Base-by-base conservation (phyloP, 2,329 filamentous ascomycete species). In the Clonostachys chloroleuca region DNA sequence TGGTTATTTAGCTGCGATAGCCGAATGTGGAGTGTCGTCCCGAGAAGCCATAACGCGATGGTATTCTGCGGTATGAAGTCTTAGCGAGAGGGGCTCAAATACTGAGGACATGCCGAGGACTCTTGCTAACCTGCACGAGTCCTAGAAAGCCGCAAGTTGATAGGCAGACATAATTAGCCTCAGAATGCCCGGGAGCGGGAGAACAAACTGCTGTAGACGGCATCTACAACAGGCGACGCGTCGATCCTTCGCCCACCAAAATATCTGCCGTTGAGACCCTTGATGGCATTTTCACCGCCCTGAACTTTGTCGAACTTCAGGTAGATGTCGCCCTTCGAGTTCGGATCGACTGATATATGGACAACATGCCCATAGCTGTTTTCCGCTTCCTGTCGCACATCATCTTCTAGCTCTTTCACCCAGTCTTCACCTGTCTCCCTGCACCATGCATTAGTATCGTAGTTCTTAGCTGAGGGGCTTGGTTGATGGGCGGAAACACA, bases 161-260 rank as follows among this genome's bases (percentile, higher is more conserved):
- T 63, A 65, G 65, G 67, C 69, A 70, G 69, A 63, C 55, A 77
- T 80, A 80, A 81, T 81, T 80, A 81, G 77, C 73, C 73, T 75
- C 78, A 92, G 59, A 91, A 88, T 67, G 87, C 87, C 70, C 87
- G 87, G 59, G 87, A 89, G 67, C 88, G 86, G 69, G 87, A 88
- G 77, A 94, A 96, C 71, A 95, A 83, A 79, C 88, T 95, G 83
- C 89, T 94, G 83, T 97, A 99, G 73, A 99, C 90, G 62, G 92
- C 92, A 71, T 99, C 94, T 68, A 97, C 92, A 72, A 99, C 90
- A 67, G 92, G 94, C 55, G 91, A 87, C 59, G 92, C 94, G 65
- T 88, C 92, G 68, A 99, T 95, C 77, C 89, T 90, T 62, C 86
- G 83, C 61, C 89, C 89, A 63, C 90, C 94, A 70, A 99, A 99